Base-by-base conservation (phyloP, 495 filamentous ascomycete species). In the Penicillium flavigenum region DNA sequence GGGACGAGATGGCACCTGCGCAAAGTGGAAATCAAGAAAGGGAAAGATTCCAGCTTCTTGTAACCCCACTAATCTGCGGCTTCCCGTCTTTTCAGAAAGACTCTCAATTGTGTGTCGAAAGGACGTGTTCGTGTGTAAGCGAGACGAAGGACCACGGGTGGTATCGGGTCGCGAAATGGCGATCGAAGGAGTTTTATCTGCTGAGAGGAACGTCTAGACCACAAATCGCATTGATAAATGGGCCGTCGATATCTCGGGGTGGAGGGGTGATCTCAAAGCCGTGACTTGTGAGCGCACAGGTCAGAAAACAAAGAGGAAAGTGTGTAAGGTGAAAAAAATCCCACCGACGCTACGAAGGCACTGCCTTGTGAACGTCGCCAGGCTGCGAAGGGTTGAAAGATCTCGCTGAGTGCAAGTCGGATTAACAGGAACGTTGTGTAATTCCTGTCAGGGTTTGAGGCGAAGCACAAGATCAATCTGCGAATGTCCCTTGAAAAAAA, bases 61-160 rank as follows among this genome's bases (percentile, higher is more conserved):
- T 49, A 65, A 72, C 63, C 65, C 69, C 68, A 65, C 67, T 62
- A 58, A 64, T 60, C 59, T 67, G 61, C 62, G 64, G 61, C 54
- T 66, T 63, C 57, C 67, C 53, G 63, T 66, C 57, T 60, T 54
- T 65, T 64, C 54, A 61, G 54, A 38, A 50, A 67, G 51, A 47
- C 34, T 70, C 67, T 59, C 64, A 65, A 53, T 54, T 39, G 32
- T 41, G 38, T 29, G 39, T 54, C 17, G 51, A 49, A 34, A 46
- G 54, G 36, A 46, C 22, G 26, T 16, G 38, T 51, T 48, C 38
- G 47, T 47, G 53, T 39, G 57, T 42, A 39, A 17, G 51, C 45
- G 47, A 51, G 27, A 51, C 27, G 27, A 39, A 56, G 29, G 27
- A 39, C 17, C 47, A 31, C 47, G 31, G 36, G 36, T 9, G 27